These are phyloP conservation scores for Amanita fuliginea DNA, from an alignment of 768 basidiomycete genomes.

Conservation along the genomic window DNA sequence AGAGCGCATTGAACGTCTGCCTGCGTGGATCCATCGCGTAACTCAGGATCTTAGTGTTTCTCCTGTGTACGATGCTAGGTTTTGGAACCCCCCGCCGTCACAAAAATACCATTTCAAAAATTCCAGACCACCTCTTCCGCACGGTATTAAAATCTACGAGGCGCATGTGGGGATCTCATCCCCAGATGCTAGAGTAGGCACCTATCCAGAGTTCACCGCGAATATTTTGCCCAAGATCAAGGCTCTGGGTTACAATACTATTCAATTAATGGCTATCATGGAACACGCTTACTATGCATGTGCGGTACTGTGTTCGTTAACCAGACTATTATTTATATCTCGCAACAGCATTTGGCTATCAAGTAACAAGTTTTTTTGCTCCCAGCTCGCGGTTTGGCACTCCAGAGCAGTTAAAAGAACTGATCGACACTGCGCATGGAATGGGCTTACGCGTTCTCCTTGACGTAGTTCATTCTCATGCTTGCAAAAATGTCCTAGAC, in stretches of 20 bases:
- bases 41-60: slow-evolving; percentile 89
- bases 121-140: slow-evolving; percentile 50
- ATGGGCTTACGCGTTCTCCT: slow-evolving; percentile 90
- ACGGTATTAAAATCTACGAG: slow-evolving; percentile 79
- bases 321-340: slow-evolving; percentile 6
- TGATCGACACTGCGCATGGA: slow-evolving; percentile 90
- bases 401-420: slow-evolving; percentile 91
- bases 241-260: slow-evolving; percentile 89
- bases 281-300: slow-evolving; percentile 98
- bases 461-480: slow-evolving; percentile 97
- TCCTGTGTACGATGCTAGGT: slow-evolving; percentile 90
- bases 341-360: slow-evolving; percentile 88
- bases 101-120: slow-evolving; percentile 79
- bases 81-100: slow-evolving; percentile 87
- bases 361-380: slow-evolving; percentile 96
- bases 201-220: slow-evolving; percentile 90
- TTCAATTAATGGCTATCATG: slow-evolving; percentile 98
- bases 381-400: slow-evolving; percentile 92
- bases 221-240: slow-evolving; percentile 82
- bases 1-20: slow-evolving; percentile 80
- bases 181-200: slow-evolving; percentile 76
- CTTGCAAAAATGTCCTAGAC: slow-evolving; percentile 94
- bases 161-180: slow-evolving; percentile 98
- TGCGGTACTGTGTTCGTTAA: slow-evolving; percentile 25
- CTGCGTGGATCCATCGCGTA: slow-evolving; percentile 91